Percentiles rank a stretch among this genome's conserved stretches.
Evolutionary conservation across 1,284 basidiomycete genomes (phyloP).

Genomic region (Xanthoconium separans): DNA sequence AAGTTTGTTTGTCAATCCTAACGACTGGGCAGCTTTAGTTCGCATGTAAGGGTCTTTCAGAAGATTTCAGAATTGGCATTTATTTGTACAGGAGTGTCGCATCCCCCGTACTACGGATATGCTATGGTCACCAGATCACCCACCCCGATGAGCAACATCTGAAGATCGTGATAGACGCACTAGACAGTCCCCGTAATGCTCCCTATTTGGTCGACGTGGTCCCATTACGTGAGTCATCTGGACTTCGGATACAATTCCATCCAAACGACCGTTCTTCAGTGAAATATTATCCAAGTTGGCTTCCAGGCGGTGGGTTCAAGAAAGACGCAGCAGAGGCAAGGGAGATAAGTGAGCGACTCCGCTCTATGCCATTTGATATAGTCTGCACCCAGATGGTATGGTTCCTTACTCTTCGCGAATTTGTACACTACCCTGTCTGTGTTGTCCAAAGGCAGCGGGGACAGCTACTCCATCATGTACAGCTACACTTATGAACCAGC

Average conservation of each 20-base stretch:
- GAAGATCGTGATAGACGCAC: slow-evolving; percentile 5
- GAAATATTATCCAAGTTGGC: slow-evolving; percentile 14
- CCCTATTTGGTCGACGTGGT: slow-evolving; percentile 14
- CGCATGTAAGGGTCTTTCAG: slow-evolving; percentile 1
- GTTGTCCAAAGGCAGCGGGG: slow-evolving; percentile 6
- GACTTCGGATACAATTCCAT: not conserved
- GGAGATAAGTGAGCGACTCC: not conserved
- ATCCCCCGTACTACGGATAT: slow-evolving; percentile 8
- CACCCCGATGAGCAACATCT: slow-evolving; percentile 3
- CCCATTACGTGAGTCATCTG: slow-evolving; percentile 4
- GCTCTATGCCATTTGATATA: slow-evolving; percentile 7
- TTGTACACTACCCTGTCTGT: not conserved
- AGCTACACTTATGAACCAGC: slow-evolving; percentile 12
- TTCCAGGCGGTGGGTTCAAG: slow-evolving; percentile 14
- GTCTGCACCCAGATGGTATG: slow-evolving; percentile 13
- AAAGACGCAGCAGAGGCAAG: slow-evolving; percentile 5
- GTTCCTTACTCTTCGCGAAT: not conserved
- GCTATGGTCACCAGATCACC: slow-evolving; percentile 12
- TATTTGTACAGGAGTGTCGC: slow-evolving; percentile 8
- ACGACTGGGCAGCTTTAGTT: slow-evolving; percentile 7
- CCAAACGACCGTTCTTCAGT: not conserved
- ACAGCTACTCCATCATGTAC: slow-evolving; percentile 13
- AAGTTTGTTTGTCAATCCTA: not conserved
- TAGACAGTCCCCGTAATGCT: not conserved
- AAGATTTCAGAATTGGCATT: not conserved